Percentiles rank a stretch among this genome's conserved stretches.
Evolutionary conservation across 2,329 filamentous ascomycete genomes (phyloP).

Genomic region (Hortaea sp.): DNA sequence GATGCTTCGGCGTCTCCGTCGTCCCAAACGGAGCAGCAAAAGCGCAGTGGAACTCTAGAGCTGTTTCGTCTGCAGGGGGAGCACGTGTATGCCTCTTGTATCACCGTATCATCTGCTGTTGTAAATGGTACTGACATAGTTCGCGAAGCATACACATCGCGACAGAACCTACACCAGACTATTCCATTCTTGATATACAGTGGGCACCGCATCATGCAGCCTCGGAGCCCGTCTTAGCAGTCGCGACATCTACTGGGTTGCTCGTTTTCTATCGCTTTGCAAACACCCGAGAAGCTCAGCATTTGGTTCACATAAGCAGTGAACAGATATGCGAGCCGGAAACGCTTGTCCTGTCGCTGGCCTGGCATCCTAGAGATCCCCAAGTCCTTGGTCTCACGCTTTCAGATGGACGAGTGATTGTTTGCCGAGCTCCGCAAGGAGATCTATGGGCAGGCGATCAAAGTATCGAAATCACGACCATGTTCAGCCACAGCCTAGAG

Average conservation of each 20-base stretch:
- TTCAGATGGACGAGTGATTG: slow-evolving; percentile 52
- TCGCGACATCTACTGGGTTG: slow-evolving; percentile 67
- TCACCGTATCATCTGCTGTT: too few relatives aligned
- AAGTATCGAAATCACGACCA: slow-evolving; percentile 9
- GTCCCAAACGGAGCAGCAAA: slow-evolving; percentile 8
- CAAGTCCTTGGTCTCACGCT: slow-evolving; percentile 59
- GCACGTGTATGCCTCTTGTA: slow-evolving; percentile 36
- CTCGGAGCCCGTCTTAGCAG: slow-evolving; percentile 48
- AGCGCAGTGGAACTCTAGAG: slow-evolving; percentile 62
- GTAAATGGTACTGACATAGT: too few relatives aligned
- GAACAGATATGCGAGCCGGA: slow-evolving; percentile 44
- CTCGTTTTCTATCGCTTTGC: slow-evolving; percentile 53
- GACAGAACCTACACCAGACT: slow-evolving; percentile 12
- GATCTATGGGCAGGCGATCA: slow-evolving; percentile 30
- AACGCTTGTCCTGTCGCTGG: slow-evolving; percentile 60
- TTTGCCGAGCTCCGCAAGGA: slow-evolving; percentile 24
- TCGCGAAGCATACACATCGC: slow-evolving; percentile 9
- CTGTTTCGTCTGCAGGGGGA: slow-evolving; percentile 49
- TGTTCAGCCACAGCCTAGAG: slow-evolving; percentile 47
- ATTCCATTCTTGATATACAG: slow-evolving; percentile 63
- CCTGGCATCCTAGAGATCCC: slow-evolving; percentile 54
- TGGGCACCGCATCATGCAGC: slow-evolving; percentile 50
- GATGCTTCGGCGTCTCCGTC: background rate
- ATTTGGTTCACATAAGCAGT: slow-evolving; percentile 20
- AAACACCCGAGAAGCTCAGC: slow-evolving; percentile 20